Evolutionary conservation across 164 flowering plant species (phyloP).

Genomic region (grape (Vitis vinifera)): ASM3070453v1 NC_081815.1:4610501-4611000

Average conservation of each 20-base stretch:
- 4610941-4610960: conserved; percentile 92
- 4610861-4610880: conserved; percentile 81
- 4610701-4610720: not conserved
- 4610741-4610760: not conserved
- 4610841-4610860: conserved; percentile 89
- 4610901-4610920: conserved; percentile 85
- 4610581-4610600: too few species aligned
- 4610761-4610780: conserved; percentile 48
- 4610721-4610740: not conserved
- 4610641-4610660: too few species aligned
- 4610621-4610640: too few species aligned
- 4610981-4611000: conserved; percentile 70
- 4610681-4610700: too few species aligned
- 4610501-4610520: too few species aligned
- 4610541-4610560: too few species aligned
- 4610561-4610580: too few species aligned
- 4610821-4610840: conserved; percentile 88
- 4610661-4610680: too few species aligned
- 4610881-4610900: conserved; percentile 47
- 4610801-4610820: conserved; percentile 80
- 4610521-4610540: too few species aligned
- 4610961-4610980: conserved; percentile 97
- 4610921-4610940: conserved; percentile 89
- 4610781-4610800: conserved; percentile 56
- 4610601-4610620: too few species aligned